Percentiles rank a stretch among this genome's conserved stretches.
phyloP scores from a whole-genome alignment of 176 grass and related monocot species.

The Elymus sibiricus region DNA sequence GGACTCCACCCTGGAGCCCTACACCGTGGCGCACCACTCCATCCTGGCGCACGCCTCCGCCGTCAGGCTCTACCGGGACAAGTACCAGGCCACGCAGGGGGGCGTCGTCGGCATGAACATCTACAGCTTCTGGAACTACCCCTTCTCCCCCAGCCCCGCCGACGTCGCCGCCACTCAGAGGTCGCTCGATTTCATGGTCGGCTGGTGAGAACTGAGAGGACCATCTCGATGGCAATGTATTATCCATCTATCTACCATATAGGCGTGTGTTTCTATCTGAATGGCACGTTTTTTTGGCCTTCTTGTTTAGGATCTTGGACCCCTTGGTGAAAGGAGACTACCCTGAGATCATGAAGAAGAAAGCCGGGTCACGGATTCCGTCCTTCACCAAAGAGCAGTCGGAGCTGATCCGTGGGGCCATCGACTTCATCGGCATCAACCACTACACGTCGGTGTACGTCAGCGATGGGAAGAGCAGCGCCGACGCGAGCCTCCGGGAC shows the following conservation, averaged over 20 bases:
- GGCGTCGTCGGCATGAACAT: conserved; percentile 63
- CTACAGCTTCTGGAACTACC: conserved; percentile 77
- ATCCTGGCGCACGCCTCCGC: conserved; percentile 61
- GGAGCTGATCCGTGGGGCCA: conserved; percentile 49
- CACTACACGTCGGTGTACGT: conserved; percentile 66
- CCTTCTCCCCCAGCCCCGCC: conserved; percentile 28
- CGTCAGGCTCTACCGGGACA: conserved; percentile 56
- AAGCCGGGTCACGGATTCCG: conserved; percentile 48
- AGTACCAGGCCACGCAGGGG: conserved; percentile 69
- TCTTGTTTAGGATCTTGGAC: conserved; percentile 42
- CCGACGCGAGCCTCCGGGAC: conserved; percentile 22
- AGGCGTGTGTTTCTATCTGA: neutral
- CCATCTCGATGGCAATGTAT: neutral
- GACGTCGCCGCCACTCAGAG: conserved; percentile 59
- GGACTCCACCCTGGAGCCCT: conserved; percentile 77
- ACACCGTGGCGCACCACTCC: conserved; percentile 43
- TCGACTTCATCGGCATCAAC: conserved; percentile 81
- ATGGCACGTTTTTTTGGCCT: neutral
- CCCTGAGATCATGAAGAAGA: conserved; percentile 69
- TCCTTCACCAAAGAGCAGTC: conserved; percentile 59
- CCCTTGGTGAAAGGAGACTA: conserved; percentile 84
- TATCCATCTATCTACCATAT: too few species aligned
- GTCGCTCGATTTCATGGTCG: conserved; percentile 51
- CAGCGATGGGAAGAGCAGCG: conserved; percentile 33
- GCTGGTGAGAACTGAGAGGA: conserved; percentile 40